These are phyloP conservation scores for Chaetoceros tenuissimus DNA, from an alignment of 108 stramenopile genomes.

Conservation along the genomic window DNA sequence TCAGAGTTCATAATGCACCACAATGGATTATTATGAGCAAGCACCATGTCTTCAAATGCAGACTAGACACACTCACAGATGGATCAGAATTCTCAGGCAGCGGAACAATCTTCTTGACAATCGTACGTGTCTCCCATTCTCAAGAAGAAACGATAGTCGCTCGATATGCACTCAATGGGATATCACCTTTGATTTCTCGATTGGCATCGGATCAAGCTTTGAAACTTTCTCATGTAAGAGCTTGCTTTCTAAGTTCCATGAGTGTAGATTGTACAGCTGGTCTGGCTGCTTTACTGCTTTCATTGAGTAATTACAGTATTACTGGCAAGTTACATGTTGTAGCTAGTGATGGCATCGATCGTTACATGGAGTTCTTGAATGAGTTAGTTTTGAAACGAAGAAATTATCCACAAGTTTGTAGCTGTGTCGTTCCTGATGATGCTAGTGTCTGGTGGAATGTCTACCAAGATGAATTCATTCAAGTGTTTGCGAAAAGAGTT, in stretches of 20 bases:
- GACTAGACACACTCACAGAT: too few relatives aligned
- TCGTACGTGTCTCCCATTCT: conserved; percentile 13
- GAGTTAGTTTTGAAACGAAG: conserved; percentile 5
- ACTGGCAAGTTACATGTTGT: conserved; percentile 25
- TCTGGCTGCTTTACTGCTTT: conserved; percentile 41
- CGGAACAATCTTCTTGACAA: conserved; percentile 58
- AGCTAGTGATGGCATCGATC: not conserved
- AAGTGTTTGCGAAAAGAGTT: conserved; percentile 22
- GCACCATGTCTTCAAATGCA: too few relatives aligned
- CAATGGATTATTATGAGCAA: too few relatives aligned
- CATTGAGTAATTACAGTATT: conserved; percentile 36
- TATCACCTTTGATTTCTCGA: conserved; percentile 49
- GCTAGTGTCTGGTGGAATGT: conserved; percentile 51
- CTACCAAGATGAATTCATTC: conserved; percentile 45
- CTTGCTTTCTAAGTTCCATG: conserved; percentile 23
- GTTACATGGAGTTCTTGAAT: conserved; percentile 1
- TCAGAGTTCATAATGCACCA: too few relatives aligned
- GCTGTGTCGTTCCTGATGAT: conserved; percentile 31
- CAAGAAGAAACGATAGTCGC: conserved; percentile 22
- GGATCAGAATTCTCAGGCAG: conserved; percentile 51
- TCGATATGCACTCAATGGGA: conserved; percentile 53
- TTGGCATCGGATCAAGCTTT: conserved; percentile 62
- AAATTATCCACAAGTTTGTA: conserved; percentile 18
- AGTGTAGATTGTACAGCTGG: conserved; percentile 14
- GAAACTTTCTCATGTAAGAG: conserved; percentile 32